These are phyloP conservation scores for Thamnidium elegans DNA, from an alignment of 192 early-diverging fungal genomes.

Conservation along the genomic window DNA sequence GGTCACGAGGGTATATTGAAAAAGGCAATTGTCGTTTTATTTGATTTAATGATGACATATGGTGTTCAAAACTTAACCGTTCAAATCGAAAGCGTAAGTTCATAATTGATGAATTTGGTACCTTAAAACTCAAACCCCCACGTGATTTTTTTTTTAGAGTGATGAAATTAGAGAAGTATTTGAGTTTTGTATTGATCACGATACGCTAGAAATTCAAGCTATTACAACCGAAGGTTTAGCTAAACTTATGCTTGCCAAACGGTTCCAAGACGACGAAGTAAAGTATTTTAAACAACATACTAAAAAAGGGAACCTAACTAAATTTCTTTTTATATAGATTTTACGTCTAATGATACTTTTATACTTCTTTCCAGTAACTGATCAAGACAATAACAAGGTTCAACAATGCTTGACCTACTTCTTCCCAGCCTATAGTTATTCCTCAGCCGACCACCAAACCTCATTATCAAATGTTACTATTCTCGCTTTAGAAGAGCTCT, in stretches of 20 bases:
- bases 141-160: slow-evolving; percentile 27
- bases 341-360: slow-evolving; percentile 73
- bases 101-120: background rate
- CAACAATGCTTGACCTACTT: slow-evolving; percentile 90
- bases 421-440: slow-evolving; percentile 80
- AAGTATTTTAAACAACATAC: background rate
- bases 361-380: slow-evolving; percentile 77
- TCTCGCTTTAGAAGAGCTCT: slow-evolving; percentile 36
- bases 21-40: slow-evolving; percentile 71
- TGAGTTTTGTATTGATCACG: slow-evolving; percentile 52
- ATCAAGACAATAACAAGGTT: slow-evolving; percentile 58
- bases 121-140: background rate
- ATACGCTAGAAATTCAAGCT: slow-evolving; percentile 59
- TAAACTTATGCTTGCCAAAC: slow-evolving; percentile 58
- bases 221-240: slow-evolving; percentile 74
- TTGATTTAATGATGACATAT: slow-evolving; percentile 60
- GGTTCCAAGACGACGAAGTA: slow-evolving; percentile 43
- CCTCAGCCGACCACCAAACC: slow-evolving; percentile 68
- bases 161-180: slow-evolving; percentile 50
- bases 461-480: slow-evolving; percentile 58
- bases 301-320: too few relatives aligned
- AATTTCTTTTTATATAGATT: slow-evolving; percentile 39
- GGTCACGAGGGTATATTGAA: slow-evolving; percentile 57
- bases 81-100: slow-evolving; percentile 26
- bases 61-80: slow-evolving; percentile 40